Evolutionary conservation across 176 grass and related monocot genomes (phyloP).

Genomic region (Leersia perrieri): DNA sequence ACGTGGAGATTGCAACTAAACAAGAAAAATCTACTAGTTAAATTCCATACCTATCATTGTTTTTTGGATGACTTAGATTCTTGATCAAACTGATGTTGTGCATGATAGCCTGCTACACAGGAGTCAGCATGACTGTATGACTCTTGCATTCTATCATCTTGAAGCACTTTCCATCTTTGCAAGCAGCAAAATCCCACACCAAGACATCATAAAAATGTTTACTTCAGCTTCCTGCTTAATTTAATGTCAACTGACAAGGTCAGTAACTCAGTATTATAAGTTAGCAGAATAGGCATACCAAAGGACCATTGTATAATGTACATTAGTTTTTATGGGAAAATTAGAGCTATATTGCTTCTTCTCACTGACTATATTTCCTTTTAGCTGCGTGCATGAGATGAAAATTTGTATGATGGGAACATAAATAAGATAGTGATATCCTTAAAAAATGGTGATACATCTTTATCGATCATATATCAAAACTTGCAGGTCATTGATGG

Average conservation of each 20-base stretch:
- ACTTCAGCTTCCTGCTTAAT: background rate
- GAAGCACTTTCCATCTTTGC: background rate
- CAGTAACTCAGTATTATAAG: background rate
- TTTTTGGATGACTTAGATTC: background rate
- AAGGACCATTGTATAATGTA: conserved; percentile 11
- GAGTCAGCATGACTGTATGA: background rate
- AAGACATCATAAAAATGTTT: too few relatives aligned
- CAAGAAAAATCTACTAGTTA: background rate
- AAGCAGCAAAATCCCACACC: background rate
- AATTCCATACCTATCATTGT: background rate
- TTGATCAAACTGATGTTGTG: background rate
- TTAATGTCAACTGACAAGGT: background rate
- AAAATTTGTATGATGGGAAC: background rate
- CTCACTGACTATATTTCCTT: background rate
- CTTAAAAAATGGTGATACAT: conserved; percentile 8
- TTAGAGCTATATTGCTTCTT: background rate
- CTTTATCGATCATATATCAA: conserved; percentile 22
- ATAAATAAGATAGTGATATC: background rate
- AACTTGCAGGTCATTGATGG: conserved; percentile 73
- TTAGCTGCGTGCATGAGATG: background rate
- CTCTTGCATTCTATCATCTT: background rate
- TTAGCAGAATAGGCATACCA: background rate
- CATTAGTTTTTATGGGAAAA: background rate
- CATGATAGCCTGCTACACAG: background rate
- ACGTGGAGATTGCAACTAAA: background rate